phyloP scores from a whole-genome alignment of 441 rosid species.

The Erodium texanum region DNA sequence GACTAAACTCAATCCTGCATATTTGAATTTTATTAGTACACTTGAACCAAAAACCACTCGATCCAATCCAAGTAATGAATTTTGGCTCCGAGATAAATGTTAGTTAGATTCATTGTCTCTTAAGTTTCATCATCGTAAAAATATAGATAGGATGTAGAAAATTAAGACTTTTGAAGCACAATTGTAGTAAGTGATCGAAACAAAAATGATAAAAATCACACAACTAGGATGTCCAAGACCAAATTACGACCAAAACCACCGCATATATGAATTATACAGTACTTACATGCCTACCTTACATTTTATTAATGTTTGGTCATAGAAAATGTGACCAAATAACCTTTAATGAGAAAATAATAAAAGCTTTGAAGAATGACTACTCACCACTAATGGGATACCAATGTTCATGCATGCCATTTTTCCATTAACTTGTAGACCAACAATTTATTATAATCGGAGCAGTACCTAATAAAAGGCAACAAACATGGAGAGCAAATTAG shows the following conservation, averaged over 20 bases:
- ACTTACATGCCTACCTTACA: background rate
- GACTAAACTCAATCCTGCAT: constrained; percentile 45
- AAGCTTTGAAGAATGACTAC: constrained; percentile 8
- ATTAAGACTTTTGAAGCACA: background rate
- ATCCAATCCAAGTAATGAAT: too few species aligned
- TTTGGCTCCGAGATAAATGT: too few species aligned
- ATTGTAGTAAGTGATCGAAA: too few species aligned
- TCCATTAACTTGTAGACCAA: constrained; percentile 70
- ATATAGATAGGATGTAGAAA: too few species aligned
- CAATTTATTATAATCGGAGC: constrained; percentile 53
- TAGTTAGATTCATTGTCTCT: too few species aligned
- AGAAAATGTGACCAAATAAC: background rate
- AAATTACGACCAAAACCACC: background rate
- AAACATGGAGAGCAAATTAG: constrained; percentile 65
- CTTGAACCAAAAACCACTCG: too few species aligned
- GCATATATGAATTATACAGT: background rate
- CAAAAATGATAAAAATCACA: too few species aligned
- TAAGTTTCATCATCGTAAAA: too few species aligned
- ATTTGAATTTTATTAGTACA: background rate
- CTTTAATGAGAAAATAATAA: background rate
- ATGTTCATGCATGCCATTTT: constrained; percentile 61
- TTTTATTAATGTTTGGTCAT: too few species aligned
- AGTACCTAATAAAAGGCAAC: constrained; percentile 77
- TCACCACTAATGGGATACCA: constrained; percentile 54
- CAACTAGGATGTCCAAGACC: too few species aligned